Conservation (phyloP, 805 yeast genomes). For the Candida golubevii region DNA sequence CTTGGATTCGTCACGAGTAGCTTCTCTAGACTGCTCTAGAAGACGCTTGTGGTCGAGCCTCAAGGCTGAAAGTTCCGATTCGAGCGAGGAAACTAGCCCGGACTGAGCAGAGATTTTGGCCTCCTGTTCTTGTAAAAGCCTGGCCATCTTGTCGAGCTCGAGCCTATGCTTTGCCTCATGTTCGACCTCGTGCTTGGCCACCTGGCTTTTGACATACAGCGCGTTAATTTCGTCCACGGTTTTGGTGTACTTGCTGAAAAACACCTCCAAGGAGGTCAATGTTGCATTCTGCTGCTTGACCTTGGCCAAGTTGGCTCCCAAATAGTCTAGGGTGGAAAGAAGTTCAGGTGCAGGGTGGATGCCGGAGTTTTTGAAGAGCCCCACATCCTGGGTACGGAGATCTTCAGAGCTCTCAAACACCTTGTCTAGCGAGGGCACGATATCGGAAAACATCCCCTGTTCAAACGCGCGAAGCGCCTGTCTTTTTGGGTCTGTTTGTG, state of each 20-base stretch:
- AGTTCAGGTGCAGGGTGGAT: constrained; percentile 54
- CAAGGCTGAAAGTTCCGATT: constrained; percentile 7
- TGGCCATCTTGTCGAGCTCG: constrained; percentile 7
- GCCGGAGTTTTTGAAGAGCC: constrained; percentile 56
- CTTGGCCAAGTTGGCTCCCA: constrained; percentile 52
- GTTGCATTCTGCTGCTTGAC: constrained; percentile 58
- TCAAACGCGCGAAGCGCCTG: constrained; percentile 37
- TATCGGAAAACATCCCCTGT: constrained; percentile 60
- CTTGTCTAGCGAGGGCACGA: constrained; percentile 47
- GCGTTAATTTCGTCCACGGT: constrained; percentile 13
- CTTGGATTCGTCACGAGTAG: neutral
- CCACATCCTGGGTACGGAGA: constrained; percentile 39
- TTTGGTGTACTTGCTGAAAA: constrained; percentile 46
- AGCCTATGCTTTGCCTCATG: constrained; percentile 3
- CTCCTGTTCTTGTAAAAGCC: constrained; percentile 7
- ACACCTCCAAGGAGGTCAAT: constrained; percentile 50
- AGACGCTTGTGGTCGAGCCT: neutral
- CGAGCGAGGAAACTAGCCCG: constrained; percentile 7
- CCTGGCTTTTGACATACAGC: constrained; percentile 5
- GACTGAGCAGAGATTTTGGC: constrained; percentile 8
- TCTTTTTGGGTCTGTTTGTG: neutral
- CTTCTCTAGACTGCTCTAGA: neutral
- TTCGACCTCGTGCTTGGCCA: constrained; percentile 8
- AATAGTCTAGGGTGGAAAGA: constrained; percentile 50
- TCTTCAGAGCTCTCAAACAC: constrained; percentile 33